These are phyloP conservation scores for Warburgia ugandensis DNA, from an alignment of 164 flowering plant genomes.

Conservation along the genomic window DNA sequence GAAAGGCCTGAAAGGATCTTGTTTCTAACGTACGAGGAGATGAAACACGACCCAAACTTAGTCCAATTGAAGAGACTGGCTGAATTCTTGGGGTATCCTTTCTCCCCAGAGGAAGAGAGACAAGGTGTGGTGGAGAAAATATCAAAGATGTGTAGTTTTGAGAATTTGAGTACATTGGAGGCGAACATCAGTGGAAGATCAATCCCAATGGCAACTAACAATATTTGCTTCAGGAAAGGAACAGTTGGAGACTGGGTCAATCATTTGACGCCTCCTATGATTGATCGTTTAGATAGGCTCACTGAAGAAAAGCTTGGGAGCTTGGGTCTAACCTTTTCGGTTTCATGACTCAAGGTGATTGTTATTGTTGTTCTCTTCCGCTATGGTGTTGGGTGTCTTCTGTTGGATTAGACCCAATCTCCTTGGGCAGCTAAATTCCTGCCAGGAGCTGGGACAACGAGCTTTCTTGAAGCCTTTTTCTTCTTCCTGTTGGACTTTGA, in stretches of 20 bases:
- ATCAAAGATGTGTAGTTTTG: slow-evolving; percentile 5
- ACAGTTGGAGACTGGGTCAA: slow-evolving; percentile 5
- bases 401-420: too few relatives aligned
- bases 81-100: not conserved
- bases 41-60: not conserved
- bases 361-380: too few relatives aligned
- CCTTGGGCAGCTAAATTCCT: too few relatives aligned
- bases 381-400: too few relatives aligned
- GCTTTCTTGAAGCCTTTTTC: too few relatives aligned
- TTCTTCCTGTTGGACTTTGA: too few relatives aligned
- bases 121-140: slow-evolving; percentile 2
- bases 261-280: slow-evolving; percentile 7
- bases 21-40: slow-evolving; percentile 8
- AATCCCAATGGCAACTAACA: not conserved
- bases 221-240: slow-evolving; percentile 1
- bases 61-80: slow-evolving; percentile 5
- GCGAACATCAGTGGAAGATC: not conserved
- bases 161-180: slow-evolving; percentile 2
- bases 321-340: too few relatives aligned
- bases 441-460: too few relatives aligned
- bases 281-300: too few relatives aligned
- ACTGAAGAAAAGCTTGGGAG: too few relatives aligned
- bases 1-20: not conserved
- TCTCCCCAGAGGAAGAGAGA: slow-evolving; percentile 5
- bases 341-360: too few relatives aligned